Conservation (phyloP, 2,329 filamentous ascomycete genomes). For the Fusarium sacchari region DNA sequence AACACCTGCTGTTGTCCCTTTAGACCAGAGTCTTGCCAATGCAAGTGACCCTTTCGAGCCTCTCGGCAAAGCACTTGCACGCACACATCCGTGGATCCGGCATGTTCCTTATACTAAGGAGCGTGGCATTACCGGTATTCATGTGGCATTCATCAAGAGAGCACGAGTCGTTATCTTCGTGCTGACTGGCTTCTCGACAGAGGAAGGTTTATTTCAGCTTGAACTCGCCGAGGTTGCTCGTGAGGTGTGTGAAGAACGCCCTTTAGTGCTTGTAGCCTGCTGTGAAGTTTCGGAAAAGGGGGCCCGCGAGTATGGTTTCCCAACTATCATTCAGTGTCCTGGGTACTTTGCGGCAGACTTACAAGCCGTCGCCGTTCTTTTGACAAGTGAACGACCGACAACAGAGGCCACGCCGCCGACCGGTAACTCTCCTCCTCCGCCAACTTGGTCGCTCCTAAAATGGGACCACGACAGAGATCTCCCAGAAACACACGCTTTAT, state of each 20-base stretch:
- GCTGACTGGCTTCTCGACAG: slow-evolving; percentile 59
- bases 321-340: slow-evolving; percentile 61
- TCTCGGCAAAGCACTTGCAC: slow-evolving; percentile 71
- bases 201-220: slow-evolving; percentile 62
- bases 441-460: slow-evolving; percentile 54
- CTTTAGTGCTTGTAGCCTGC: slow-evolving; percentile 64
- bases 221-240: slow-evolving; percentile 59
- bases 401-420: slow-evolving; percentile 5
- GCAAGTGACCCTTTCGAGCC: slow-evolving; percentile 76
- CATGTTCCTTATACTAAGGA: slow-evolving; percentile 77
- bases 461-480: slow-evolving; percentile 55
- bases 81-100: slow-evolving; percentile 68
- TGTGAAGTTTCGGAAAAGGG: slow-evolving; percentile 55
- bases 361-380: slow-evolving; percentile 60
- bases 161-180: slow-evolving; percentile 71
- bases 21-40: slow-evolving; percentile 53
- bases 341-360: slow-evolving; percentile 60
- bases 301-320: slow-evolving; percentile 55
- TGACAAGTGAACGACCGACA: slow-evolving; percentile 57
- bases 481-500: slow-evolving; percentile 56
- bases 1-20: slow-evolving; percentile 65
- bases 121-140: slow-evolving; percentile 70
- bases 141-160: slow-evolving; percentile 70
- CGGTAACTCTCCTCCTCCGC: slow-evolving; percentile 38
- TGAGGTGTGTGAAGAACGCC: slow-evolving; percentile 58